Evolutionary conservation across 176 grass and related monocot species (phyloP).

Genomic region (Ananas comosus): DNA sequence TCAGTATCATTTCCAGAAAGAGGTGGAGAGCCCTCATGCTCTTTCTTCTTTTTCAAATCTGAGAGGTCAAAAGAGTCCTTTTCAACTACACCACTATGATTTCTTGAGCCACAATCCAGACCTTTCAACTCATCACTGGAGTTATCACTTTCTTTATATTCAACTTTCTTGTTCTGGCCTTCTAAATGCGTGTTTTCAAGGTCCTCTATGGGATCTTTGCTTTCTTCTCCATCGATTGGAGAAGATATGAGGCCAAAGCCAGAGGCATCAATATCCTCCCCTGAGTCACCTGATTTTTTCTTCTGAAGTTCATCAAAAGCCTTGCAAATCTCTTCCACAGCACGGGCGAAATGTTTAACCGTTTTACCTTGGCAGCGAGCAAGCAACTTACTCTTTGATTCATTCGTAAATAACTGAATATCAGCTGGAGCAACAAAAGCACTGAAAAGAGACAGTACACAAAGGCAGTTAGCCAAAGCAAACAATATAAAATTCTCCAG

Average conservation of each 20-base stretch:
- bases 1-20: conserved; percentile 17
- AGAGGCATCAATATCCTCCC: neutral
- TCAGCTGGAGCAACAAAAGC: conserved; percentile 65
- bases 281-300: conserved; percentile 10
- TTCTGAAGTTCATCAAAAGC: conserved; percentile 45
- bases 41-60: conserved; percentile 37
- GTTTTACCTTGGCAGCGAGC: conserved; percentile 52
- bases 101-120: conserved; percentile 19
- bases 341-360: conserved; percentile 45
- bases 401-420: conserved; percentile 74
- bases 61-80: conserved; percentile 14
- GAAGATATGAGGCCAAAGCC: neutral
- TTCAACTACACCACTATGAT: conserved; percentile 20
- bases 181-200: conserved; percentile 35
- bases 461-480: neutral
- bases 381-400: conserved; percentile 51
- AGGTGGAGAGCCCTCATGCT: no score
- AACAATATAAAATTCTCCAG: neutral
- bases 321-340: conserved; percentile 83
- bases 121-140: conserved; percentile 23
- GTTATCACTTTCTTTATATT: conserved; percentile 26
- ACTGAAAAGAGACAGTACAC: conserved; percentile 41
- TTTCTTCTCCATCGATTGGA: conserved; percentile 20
- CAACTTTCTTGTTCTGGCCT: conserved; percentile 29
- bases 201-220: conserved; percentile 30